Evolutionary conservation across 1,284 basidiomycete genomes (phyloP).

Genomic region (Fomitopsis schrenkii): DNA sequence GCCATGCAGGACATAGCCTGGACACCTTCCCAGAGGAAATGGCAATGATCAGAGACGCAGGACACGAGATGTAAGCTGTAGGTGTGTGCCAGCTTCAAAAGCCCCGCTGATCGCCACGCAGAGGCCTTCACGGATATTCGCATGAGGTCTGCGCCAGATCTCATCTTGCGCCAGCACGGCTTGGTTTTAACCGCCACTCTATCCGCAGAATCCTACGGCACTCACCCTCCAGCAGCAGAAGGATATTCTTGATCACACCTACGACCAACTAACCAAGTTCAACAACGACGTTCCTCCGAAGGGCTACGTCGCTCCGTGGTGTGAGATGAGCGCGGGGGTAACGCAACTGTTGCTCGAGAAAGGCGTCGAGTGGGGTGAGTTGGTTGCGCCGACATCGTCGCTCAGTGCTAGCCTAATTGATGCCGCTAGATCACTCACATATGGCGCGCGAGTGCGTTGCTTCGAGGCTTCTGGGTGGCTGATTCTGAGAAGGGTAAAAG

Average conservation of each 20-base stretch:
- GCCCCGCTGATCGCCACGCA: conserved; percentile 16
- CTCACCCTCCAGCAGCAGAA: conserved; percentile 67
- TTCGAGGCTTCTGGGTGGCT: not conserved
- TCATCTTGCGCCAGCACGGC: not conserved
- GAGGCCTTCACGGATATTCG: conserved; percentile 72
- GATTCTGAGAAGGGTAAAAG: conserved; percentile 28
- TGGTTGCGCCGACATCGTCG: conserved; percentile 1
- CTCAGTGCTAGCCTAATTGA: not conserved
- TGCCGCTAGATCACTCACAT: conserved; percentile 56
- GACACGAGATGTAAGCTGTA: conserved; percentile 56
- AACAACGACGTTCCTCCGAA: conserved; percentile 65
- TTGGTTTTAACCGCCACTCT: not conserved
- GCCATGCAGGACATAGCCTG: conserved; percentile 53
- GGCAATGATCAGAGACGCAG: conserved; percentile 61
- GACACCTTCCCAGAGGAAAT: conserved; percentile 69
- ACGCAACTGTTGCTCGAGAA: conserved; percentile 67
- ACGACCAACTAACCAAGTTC: conserved; percentile 64
- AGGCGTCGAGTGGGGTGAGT: conserved; percentile 68
- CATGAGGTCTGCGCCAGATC: conserved; percentile 50
- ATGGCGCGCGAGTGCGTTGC: conserved; percentile 54
- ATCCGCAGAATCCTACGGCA: conserved; percentile 52
- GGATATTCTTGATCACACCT: conserved; percentile 69
- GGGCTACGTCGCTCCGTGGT: conserved; percentile 74
- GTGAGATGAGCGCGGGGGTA: conserved; percentile 73
- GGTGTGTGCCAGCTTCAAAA: not conserved